Conservation (phyloP, 805 yeast species). For the Clavispora vitiphila region DNA sequence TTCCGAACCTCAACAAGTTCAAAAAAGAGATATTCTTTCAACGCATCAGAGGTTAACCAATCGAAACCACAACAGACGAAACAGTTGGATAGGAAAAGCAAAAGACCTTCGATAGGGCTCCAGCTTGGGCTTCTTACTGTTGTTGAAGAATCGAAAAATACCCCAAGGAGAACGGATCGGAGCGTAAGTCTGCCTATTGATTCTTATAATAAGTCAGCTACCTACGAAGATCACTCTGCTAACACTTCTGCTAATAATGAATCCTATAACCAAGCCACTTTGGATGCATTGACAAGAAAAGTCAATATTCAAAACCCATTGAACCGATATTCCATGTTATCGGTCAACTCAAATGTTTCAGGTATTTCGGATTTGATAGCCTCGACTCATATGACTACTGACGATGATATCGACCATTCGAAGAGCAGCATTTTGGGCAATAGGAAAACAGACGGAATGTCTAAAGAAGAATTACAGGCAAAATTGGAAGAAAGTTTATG, state of each 20-base stretch:
- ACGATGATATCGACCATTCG: conserved; percentile 15
- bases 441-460: conserved; percentile 9
- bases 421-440: conserved; percentile 3
- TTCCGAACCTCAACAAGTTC: conserved; percentile 28
- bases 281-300: conserved; percentile 30
- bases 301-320: conserved; percentile 24
- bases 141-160: conserved; percentile 24
- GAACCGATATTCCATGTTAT: conserved; percentile 54
- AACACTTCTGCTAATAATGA: conserved; percentile 18
- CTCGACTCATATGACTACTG: conserved; percentile 42
- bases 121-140: conserved; percentile 37
- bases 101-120: conserved; percentile 33
- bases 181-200: background rate
- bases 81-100: conserved; percentile 19
- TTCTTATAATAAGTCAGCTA: background rate
- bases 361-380: conserved; percentile 44
- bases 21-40: conserved; percentile 22
- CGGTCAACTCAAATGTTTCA: conserved; percentile 42
- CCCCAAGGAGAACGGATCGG: background rate
- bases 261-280: conserved; percentile 31
- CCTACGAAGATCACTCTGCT: conserved; percentile 22
- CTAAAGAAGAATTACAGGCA: conserved; percentile 29
- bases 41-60: background rate
- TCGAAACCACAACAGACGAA: background rate
- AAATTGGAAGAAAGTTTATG: conserved; percentile 37